Conservation (phyloP, 2,329 filamentous ascomycete genomes). For the Trichoderma sp. region DNA sequence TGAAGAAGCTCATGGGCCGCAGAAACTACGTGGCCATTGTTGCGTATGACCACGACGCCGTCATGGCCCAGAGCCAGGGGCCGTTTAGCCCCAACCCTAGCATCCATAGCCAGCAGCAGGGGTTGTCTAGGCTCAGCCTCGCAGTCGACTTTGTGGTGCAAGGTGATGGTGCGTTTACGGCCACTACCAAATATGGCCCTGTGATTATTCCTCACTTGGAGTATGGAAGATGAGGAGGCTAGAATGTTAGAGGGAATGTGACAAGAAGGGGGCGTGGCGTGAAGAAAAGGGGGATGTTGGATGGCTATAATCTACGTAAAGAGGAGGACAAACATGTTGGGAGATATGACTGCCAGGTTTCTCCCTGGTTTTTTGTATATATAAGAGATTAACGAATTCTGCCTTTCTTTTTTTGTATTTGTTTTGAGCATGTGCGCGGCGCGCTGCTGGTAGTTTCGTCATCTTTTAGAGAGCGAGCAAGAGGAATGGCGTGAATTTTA, state of each 20-base stretch:
- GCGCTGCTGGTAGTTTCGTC: neutral
- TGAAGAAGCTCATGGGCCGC: constrained; percentile 88
- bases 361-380: constrained; percentile 3
- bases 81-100: constrained; percentile 40
- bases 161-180: constrained; percentile 75
- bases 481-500: neutral
- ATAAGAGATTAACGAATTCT: neutral
- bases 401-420: neutral
- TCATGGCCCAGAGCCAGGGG: constrained; percentile 39
- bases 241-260: neutral
- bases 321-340: neutral
- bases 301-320: neutral
- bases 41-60: constrained; percentile 85
- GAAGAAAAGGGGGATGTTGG: neutral
- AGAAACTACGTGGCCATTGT: constrained; percentile 91
- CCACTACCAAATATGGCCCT: constrained; percentile 92
- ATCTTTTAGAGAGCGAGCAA: neutral
- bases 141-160: constrained; percentile 98
- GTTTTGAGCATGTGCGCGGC: neutral
- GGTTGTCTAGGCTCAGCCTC: constrained; percentile 69
- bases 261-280: neutral
- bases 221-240: constrained; percentile 50
- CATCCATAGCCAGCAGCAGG: constrained; percentile 37
- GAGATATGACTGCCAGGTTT: neutral
- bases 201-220: constrained; percentile 89